Conservation (phyloP, 495 filamentous ascomycete genomes). For the Aspergillus baeticus region DNA sequence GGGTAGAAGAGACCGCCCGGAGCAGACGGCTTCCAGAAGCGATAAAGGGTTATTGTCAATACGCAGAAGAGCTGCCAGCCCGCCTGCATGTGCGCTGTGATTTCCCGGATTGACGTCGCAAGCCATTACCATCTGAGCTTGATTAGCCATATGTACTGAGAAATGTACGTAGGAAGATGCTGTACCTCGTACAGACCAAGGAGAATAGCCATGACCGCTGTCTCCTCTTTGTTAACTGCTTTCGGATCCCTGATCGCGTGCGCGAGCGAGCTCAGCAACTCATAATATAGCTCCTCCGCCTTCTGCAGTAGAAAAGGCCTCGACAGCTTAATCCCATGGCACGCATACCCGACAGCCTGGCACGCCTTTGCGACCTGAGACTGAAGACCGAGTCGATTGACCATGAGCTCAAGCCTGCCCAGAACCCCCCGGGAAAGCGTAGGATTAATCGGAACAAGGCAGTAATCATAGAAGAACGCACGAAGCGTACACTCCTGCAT, state of each 20-base stretch:
- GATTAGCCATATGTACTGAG: too few species aligned
- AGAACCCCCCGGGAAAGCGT: slow-evolving; percentile 27
- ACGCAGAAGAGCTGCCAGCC: slow-evolving; percentile 23
- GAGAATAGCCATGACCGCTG: slow-evolving; percentile 15
- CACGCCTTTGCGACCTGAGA: slow-evolving; percentile 30
- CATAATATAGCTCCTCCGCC: slow-evolving; percentile 24
- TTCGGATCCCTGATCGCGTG: slow-evolving; percentile 15
- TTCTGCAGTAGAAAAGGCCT: slow-evolving; percentile 22
- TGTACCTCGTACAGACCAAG: slow-evolving; percentile 33
- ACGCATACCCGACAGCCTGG: slow-evolving; percentile 26
- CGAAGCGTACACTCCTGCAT: slow-evolving; percentile 25
- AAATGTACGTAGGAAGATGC: too few species aligned
- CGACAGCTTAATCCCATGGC: slow-evolving; percentile 23
- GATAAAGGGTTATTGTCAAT: slow-evolving; percentile 19
- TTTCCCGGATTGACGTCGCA: slow-evolving; percentile 17
- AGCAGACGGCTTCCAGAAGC: slow-evolving; percentile 17
- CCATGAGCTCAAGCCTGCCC: slow-evolving; percentile 24
- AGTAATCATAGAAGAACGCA: slow-evolving; percentile 35
- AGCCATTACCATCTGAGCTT: slow-evolving; percentile 28
- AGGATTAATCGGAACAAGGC: slow-evolving; percentile 18
- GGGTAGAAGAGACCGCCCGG: slow-evolving; percentile 15
- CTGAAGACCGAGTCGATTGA: slow-evolving; percentile 14
- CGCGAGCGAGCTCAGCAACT: slow-evolving; percentile 24
- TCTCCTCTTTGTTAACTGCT: slow-evolving; percentile 13
- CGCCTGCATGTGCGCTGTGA: slow-evolving; percentile 25